phyloP scores from a whole-genome alignment of 768 basidiomycete species.

The Boletus eberwhitei region DNA sequence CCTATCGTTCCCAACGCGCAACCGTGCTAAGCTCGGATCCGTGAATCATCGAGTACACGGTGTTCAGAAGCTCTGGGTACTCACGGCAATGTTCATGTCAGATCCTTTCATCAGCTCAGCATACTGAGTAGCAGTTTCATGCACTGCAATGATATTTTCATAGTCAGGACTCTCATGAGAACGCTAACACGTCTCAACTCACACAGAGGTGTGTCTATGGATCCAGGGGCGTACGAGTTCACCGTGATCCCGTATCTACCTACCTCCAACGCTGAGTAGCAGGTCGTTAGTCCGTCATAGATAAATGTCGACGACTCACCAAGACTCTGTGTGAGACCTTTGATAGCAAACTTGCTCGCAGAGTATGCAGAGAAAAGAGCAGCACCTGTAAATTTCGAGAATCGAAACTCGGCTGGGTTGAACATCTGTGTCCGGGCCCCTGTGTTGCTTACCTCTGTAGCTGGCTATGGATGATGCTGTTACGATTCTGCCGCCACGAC shows the following conservation, averaged over 20 bases:
- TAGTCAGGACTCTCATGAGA: neutral
- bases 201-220: constrained; percentile 7
- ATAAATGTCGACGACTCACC: neutral
- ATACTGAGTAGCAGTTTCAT: neutral
- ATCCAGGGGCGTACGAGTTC: constrained; percentile 14
- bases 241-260: constrained; percentile 21
- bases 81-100: neutral
- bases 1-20: constrained; percentile 2
- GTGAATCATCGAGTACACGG: neutral
- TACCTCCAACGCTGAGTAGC: constrained; percentile 4
- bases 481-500: constrained; percentile 42
- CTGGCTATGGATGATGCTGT: constrained; percentile 8
- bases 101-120: neutral
- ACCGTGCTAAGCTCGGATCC: neutral
- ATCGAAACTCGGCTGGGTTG: neutral
- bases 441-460: neutral
- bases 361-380: constrained; percentile 21
- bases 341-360: constrained; percentile 37
- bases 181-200: neutral
- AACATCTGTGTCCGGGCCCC: too few relatives aligned
- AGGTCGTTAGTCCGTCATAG: neutral
- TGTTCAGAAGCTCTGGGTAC: neutral
- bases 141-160: neutral
- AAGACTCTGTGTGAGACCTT: constrained; percentile 34
- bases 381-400: constrained; percentile 14